These are phyloP conservation scores for Daedalea quercina DNA, from an alignment of 768 basidiomycete species.

Conservation along the genomic window DNA sequence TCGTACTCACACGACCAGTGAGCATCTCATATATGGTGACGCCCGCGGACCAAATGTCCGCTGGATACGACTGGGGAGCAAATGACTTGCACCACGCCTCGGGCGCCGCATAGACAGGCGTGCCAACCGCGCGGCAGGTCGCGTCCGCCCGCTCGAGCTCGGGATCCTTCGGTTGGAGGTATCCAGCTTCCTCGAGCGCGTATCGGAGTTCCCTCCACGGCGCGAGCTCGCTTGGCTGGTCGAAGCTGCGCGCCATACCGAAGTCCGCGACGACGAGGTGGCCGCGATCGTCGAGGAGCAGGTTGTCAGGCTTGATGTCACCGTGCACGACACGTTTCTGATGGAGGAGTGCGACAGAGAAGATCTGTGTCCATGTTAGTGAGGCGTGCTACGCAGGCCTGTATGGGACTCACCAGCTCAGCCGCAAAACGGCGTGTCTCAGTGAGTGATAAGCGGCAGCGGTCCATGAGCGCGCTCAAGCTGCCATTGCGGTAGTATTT, in stretches of 20 bases:
- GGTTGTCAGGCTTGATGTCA: conserved; percentile 25
- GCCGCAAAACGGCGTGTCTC: conserved; percentile 13
- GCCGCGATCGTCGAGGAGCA: conserved; percentile 15
- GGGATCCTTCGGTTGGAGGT: background rate
- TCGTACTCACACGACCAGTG: conserved; percentile 14
- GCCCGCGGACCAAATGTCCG: conserved; percentile 39
- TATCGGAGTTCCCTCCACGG: conserved; percentile 5
- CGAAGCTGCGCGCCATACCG: conserved; percentile 21
- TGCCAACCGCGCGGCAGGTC: conserved; percentile 25
- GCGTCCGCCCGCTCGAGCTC: background rate
- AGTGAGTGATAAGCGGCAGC: background rate
- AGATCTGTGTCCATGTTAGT: conserved; percentile 8
- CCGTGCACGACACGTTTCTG: conserved; percentile 18
- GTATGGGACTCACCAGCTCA: conserved; percentile 46
- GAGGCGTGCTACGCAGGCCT: background rate
- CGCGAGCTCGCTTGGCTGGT: background rate
- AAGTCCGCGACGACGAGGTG: conserved; percentile 21
- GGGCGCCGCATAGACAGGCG: conserved; percentile 41
- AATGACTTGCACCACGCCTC: too few relatives aligned
- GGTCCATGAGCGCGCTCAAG: conserved; percentile 4
- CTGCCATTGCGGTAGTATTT: conserved; percentile 11
- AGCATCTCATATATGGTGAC: conserved; percentile 29
- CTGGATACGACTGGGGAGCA: conserved; percentile 37
- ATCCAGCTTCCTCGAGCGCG: conserved; percentile 2
- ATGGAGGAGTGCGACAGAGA: conserved; percentile 15